Evolutionary conservation across 1,284 basidiomycete genomes (phyloP).

Genomic region (Ganoderma meredithae): DNA sequence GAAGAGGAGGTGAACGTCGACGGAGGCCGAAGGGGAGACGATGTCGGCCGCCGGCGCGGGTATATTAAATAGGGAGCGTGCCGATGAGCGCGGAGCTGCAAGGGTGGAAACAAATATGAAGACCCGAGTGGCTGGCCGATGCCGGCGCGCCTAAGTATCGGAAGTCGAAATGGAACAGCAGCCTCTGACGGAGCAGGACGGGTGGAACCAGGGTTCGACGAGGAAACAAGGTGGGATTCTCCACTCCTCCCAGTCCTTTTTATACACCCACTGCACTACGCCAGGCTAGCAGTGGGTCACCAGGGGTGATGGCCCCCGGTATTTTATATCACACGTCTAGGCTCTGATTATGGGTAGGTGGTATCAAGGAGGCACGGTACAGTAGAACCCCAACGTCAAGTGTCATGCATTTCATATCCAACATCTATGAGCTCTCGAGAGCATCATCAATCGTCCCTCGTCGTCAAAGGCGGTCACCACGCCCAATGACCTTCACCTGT

Average conservation of each 20-base stretch:
- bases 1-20: conserved; percentile 1
- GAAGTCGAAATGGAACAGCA: not conserved
- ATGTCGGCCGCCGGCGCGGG: not conserved
- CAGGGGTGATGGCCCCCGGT: not conserved
- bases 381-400: conserved; percentile 12
- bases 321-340: conserved; percentile 4
- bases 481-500: conserved; percentile 44
- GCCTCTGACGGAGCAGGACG: not conserved
- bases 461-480: conserved; percentile 36
- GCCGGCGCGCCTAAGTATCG: not conserved
- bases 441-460: not conserved
- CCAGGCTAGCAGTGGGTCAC: not conserved
- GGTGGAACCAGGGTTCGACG: not conserved
- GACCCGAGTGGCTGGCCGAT: not conserved
- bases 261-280: not conserved
- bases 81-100: conserved; percentile 4
- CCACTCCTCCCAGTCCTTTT: not conserved
- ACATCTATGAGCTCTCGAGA: not conserved
- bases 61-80: conserved; percentile 17
- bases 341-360: conserved; percentile 9
- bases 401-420: conserved; percentile 13
- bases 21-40: conserved; percentile 5
- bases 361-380: conserved; percentile 16
- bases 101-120: not conserved
- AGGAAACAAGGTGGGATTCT: not conserved